Base-by-base conservation (phyloP, 345 rosid genomes). In the Sisymbrium irio region DNA sequence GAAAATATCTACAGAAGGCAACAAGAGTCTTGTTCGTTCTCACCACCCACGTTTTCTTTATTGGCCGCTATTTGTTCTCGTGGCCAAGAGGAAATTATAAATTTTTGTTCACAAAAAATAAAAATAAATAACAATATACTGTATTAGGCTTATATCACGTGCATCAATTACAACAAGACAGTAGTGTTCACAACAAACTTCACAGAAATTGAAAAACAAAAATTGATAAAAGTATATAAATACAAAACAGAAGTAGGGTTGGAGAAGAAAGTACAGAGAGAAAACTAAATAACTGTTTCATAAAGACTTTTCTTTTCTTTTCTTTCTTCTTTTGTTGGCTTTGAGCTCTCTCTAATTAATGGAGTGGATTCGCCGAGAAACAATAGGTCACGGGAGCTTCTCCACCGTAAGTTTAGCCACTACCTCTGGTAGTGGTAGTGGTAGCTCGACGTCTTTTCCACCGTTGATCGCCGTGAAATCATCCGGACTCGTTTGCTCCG, bases 381-480 rank as follows among this genome's bases (percentile, higher is more conserved):
- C 79, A 28, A 80, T 91, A 14, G 96, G 96, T 13, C 79, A 56
- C 28, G 97, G 97, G 5, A 81, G 91, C 58, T 89, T 89, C 74
- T 87, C 89, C 13, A 82, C 83, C 15, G 88, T 92, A 18, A 80
- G 80, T 83, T 77, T 92, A 37, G 91, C 86, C 1, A 76, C 66
- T 6, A 67, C 85, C 30, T 76, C 40, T 1, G 77, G 50, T n/a
- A n/a, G n/a, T n/a, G n/a, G n/a, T n/a, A n/a, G n/a, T n/a, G n/a
- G n/a, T 1, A 30, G 49, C 25, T 74, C 67, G 0, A 49, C 75
- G 19, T 9, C 4, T 25, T 73, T 67, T 59, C 90, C 88, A 1
- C 72, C 86, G 3, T 7, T 77, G 11, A 80, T 92, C 79, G 98
- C 90, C 0, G 95, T 88, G 44, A 92, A 92, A 77, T 90, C 98